These are phyloP conservation scores for Penicillium coprophilum DNA, from an alignment of 495 filamentous ascomycete species.

Conservation along the genomic window DNA sequence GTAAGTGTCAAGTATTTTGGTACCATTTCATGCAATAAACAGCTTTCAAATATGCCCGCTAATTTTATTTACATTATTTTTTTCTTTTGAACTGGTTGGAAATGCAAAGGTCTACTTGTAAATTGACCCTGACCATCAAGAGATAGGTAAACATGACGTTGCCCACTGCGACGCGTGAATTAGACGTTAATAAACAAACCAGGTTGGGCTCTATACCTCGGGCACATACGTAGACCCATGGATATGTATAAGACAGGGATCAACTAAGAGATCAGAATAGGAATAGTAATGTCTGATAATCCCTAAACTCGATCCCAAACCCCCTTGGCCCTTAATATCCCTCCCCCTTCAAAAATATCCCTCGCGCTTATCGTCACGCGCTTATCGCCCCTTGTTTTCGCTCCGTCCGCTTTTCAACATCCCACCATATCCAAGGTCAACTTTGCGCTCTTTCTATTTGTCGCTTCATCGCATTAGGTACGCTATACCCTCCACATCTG, in stretches of 20 bases:
- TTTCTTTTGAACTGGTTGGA: no score
- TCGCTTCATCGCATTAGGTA: neutral
- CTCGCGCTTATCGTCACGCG: slow-evolving; percentile 32
- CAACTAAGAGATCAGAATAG: neutral
- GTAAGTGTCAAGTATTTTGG: neutral
- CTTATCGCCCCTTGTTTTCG: slow-evolving; percentile 38
- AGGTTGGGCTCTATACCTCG: slow-evolving; percentile 19
- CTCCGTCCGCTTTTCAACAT: slow-evolving; percentile 30
- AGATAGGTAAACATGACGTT: slow-evolving; percentile 14
- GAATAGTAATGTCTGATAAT: neutral
- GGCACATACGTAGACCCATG: slow-evolving; percentile 18
- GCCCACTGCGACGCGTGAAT: slow-evolving; percentile 26
- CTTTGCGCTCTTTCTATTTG: slow-evolving; percentile 4
- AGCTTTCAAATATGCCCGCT: no score
- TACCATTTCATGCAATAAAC: no score
- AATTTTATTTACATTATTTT: no score
- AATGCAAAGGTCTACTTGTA: no score
- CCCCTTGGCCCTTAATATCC: no score
- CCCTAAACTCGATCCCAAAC: no score
- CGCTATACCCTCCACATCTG: neutral
- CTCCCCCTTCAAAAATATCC: neutral
- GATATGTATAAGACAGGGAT: neutral
- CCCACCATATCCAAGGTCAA: slow-evolving; percentile 16
- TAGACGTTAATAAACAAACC: slow-evolving; percentile 21
- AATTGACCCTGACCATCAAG: no score